Base-by-base conservation (phyloP, 768 basidiomycete species). In the Thelephora ganbajun region DNA sequence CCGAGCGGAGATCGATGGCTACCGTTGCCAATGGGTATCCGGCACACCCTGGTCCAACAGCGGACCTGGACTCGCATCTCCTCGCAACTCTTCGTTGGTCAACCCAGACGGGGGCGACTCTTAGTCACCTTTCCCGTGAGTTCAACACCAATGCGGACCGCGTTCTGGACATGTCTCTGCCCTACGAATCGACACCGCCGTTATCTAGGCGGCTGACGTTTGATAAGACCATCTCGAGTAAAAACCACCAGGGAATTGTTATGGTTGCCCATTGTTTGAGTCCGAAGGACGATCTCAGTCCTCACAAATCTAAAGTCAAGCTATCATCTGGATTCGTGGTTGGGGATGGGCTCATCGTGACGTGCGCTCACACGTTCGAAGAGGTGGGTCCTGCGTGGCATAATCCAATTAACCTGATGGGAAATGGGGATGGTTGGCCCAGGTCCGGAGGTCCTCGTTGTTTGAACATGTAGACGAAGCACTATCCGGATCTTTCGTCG, bases 291-390 rank as follows among this genome's bases (percentile, higher is more conserved):
- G 50, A 52, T 11, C 56, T 16, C 18, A 14, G 39, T 41, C 18
- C 18, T 14, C 18, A 63, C 35, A 63, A 65, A 19, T 63, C 70
- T 52, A 72, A 72, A 57, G 60, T 80, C 20, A 66, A 69, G 2
- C 56, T 79, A 11, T 74, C 71, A 36, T 77, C 77, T 14, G 80
- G 75, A 2, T 82, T 83, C 59, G 70, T 67, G 5, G 47, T 56
- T 43, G 51, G 57, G 9, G 53, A 49, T 30, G 43, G 56, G 43
- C 33, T 74, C 13, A 54, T 80, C 33, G 50, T 79, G 19, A 74
- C 74, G 11, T 82, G 79, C 54, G 75, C 73, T 6, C 80, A 82
- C 57, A 79, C 80, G 2, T 57, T 83, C 22, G 73, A 80, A 60
- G 72, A 78, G 73, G 78, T 69, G 55, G 55, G 64, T 49, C 20